A percentile compares a stretch with the other conserved stretches of the same genome.
Conservation (phyloP, 306 rosid species). For the Pyrus communis region DNA sequence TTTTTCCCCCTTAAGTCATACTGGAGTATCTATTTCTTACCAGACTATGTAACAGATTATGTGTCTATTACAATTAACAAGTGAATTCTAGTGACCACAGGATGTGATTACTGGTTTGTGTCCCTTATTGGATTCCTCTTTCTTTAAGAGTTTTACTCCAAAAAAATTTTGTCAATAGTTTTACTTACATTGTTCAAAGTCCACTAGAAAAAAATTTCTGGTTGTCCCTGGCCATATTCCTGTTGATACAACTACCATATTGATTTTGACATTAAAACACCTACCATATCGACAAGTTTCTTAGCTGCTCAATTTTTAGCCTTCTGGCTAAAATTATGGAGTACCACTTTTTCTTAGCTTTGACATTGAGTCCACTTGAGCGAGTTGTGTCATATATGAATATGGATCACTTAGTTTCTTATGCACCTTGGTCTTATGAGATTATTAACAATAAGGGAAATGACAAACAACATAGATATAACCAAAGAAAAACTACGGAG, state of each 20-base stretch:
- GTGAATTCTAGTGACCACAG: background rate
- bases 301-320: background rate
- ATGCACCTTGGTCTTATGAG: background rate
- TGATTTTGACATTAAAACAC: background rate
- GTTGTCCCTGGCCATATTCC: background rate
- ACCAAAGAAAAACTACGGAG: background rate
- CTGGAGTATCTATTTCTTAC: background rate
- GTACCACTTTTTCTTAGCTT: background rate
- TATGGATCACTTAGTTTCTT: background rate
- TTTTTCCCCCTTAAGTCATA: background rate
- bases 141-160: too few relatives aligned
- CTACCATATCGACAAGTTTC: background rate
- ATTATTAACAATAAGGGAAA: too few relatives aligned
- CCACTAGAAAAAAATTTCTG: background rate
- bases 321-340: background rate
- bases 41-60: background rate
- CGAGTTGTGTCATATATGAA: background rate
- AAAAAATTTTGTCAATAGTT: background rate
- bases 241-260: background rate
- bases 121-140: background rate
- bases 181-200: background rate
- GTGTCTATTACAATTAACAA: background rate
- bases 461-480: background rate
- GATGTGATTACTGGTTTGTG: background rate
- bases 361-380: background rate